Percentiles rank a stretch among this genome's conserved stretches.
Conservation (phyloP, 2,329 filamentous ascomycete species). For the Aspergillus pseudoviridinutans region DNA sequence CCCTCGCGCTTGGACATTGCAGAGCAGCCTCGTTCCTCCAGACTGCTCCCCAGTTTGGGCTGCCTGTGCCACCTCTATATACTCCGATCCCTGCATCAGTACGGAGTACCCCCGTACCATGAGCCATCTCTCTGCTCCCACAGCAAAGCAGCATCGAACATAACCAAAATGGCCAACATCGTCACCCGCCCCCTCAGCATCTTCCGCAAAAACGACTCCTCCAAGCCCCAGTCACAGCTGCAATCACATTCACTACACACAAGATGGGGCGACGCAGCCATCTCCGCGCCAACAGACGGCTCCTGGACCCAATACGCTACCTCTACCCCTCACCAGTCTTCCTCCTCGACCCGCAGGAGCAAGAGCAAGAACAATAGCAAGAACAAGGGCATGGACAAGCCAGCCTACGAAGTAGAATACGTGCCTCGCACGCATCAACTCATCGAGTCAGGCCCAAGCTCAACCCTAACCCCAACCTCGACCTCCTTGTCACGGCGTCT, state of each 20-base stretch:
- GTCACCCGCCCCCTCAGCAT: conserved; percentile 27
- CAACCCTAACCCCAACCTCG: conserved; percentile 12
- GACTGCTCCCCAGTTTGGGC: not conserved
- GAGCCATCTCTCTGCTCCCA: not conserved
- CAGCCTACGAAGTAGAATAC: conserved; percentile 25
- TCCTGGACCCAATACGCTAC: conserved; percentile 33
- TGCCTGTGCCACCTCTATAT: not conserved
- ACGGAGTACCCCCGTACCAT: not conserved
- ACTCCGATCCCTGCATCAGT: not conserved
- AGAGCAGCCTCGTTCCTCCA: not conserved
- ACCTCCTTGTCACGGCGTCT: conserved; percentile 24
- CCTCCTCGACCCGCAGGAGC: conserved; percentile 8
- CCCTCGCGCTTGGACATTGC: not conserved
- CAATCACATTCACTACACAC: conserved; percentile 23
- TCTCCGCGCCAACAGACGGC: conserved; percentile 35
- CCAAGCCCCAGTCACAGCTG: conserved; percentile 11
- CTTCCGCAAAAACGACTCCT: conserved; percentile 25
- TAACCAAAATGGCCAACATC: conserved; percentile 24
- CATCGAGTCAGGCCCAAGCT: conserved; percentile 6
- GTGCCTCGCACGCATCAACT: conserved; percentile 4
- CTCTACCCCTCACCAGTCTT: conserved; percentile 23
- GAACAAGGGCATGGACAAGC: conserved; percentile 17
- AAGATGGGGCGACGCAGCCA: conserved; percentile 37
- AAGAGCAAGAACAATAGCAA: not conserved
- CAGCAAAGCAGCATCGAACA: not conserved